Evolutionary conservation across 2,329 filamentous ascomycete genomes (phyloP), one percentile per base, ranked within the genome.

Genomic region (Fusarium sp.): DNA sequence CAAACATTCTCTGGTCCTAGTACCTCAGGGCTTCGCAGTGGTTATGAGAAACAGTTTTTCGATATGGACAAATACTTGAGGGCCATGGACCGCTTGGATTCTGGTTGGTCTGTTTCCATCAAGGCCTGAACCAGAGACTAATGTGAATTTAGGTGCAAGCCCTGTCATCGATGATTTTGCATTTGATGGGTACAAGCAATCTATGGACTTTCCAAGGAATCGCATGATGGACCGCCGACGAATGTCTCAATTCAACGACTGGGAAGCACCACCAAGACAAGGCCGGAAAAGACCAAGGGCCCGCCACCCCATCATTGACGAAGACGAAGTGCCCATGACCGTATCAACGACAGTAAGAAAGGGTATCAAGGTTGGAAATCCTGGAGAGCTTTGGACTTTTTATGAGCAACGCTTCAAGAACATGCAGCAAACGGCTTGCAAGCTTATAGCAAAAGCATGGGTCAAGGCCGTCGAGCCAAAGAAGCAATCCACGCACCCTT

Each of bases 391-490:
- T 3, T 87, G 86, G 81, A 83, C 83, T 12, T 90, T 91, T 69
- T 91, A 92, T 70, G 83, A 87, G 50, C 84, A 86, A 42, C 83
- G 89, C 2, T 89, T 93, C 76, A 88, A 87, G 69, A 87, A 87
- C 63, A 87, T 91, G 72, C 91, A 94, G 74, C 92, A 94, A 74
- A 87, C 89, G 3, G 88, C 90, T 10, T 91, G 90, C 81, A 94
- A 94, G 79, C 82, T 90, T 30, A 90, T 94, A 56, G 89, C 89
- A 37, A 94, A 94, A 78, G 90, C 88, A 14, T 94, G 92, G 88
- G 90, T 94, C 64, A 93, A 93, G 76, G 85, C 89, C 3, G 88
- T 94, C 4, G 91, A 92, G 73, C 92, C 92, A 0, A 93, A 92
- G 80, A 94, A 94, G 79, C 92, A 93, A 79, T 91, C 90, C 0